phyloP scores from a whole-genome alignment of 2,329 filamentous ascomycete genomes.

The Grosmannia serpens region DNA sequence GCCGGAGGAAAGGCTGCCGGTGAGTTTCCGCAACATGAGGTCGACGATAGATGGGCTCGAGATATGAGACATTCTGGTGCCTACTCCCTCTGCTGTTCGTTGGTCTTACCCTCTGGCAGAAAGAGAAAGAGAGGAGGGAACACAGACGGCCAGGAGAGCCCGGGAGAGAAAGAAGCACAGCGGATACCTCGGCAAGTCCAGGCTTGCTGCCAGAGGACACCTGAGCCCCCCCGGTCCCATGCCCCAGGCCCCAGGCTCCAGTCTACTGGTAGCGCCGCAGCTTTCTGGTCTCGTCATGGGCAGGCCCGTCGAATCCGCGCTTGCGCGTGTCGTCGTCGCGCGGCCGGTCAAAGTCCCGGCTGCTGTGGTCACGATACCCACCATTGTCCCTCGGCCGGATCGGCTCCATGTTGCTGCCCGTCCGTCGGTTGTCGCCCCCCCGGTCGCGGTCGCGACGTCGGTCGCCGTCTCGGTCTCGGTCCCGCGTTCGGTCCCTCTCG shows the following conservation, averaged over 20 bases:
- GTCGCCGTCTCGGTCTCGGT: slow-evolving; percentile 14
- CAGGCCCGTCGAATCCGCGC: slow-evolving; percentile 65
- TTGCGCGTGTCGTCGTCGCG: slow-evolving; percentile 48
- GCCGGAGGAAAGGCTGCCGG: background rate
- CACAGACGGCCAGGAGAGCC: slow-evolving; percentile 4
- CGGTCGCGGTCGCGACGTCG: slow-evolving; percentile 38
- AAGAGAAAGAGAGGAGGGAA: slow-evolving; percentile 10
- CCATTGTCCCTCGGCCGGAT: slow-evolving; percentile 17
- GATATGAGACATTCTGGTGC: background rate
- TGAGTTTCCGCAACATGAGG: no score
- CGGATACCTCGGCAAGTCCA: background rate
- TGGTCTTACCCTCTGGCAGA: slow-evolving; percentile 10
- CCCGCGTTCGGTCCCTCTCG: slow-evolving; percentile 29
- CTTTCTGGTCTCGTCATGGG: slow-evolving; percentile 67
- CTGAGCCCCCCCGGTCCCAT: background rate
- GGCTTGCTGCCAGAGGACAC: background rate
- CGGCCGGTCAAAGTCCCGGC: slow-evolving; percentile 21
- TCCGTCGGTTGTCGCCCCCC: slow-evolving; percentile 29
- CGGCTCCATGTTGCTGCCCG: slow-evolving; percentile 18
- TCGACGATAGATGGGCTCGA: background rate
- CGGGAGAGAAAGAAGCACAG: background rate
- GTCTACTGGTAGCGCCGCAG: slow-evolving; percentile 51
- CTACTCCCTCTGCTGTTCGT: background rate
- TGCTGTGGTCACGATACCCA: slow-evolving; percentile 20
- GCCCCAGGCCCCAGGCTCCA: no score